Evolutionary conservation across 345 rosid species (phyloP), one percentile per base, ranked within the genome.

Genomic region (Rhizophora apiculata): DNA sequence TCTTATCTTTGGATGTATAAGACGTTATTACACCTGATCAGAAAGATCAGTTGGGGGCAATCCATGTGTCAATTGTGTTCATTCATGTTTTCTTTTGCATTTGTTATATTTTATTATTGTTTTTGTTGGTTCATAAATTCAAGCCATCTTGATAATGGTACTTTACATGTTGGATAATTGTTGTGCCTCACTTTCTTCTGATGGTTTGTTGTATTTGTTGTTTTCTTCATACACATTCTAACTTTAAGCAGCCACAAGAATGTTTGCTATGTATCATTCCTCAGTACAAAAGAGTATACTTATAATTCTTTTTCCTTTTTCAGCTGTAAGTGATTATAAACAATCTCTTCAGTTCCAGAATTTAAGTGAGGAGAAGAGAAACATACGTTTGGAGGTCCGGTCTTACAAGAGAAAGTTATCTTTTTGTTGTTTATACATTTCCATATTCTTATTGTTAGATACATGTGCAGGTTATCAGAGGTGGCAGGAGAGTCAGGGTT

Each of bases 281-380:
- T 60, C 5, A 2, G 5, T 20, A 5, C 24, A 66, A 51, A 8
- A 26, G 58, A 24, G 39, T 3, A 7, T n/a, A 18, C 62, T 73
- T 57, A 37, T 63, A 67, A 48, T 22, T 37, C 64, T 53, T 32
- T 71, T 71, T n/a, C 22, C n/a, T 22, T 53, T 21, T 61, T 81
- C 85, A 96, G 99, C 99, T 67, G 71, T 79, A 68, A 96, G 98
- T 72, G 99, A 96, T 78, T 96, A 96, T 75, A 89, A 88, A 62
- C 99, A 96, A 67, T 96, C 99, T 74, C 97, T 96, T 68, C 99
- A 92, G 82, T 96, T 96, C 76, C 97, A 92, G 86, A 88, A 90
- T 77, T 83, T 96, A 70, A 90, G 89, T n/a, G 92, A 89, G 71
- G 99, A 96, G 76, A 96, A 96, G 85, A 75, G 95, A 69, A 96